A percentile compares a stretch with the other conserved stretches of the same genome.
These are phyloP conservation scores for Aureobasidium mangrovei DNA, from an alignment of 2,329 filamentous ascomycete species.

Conservation along the genomic window DNA sequence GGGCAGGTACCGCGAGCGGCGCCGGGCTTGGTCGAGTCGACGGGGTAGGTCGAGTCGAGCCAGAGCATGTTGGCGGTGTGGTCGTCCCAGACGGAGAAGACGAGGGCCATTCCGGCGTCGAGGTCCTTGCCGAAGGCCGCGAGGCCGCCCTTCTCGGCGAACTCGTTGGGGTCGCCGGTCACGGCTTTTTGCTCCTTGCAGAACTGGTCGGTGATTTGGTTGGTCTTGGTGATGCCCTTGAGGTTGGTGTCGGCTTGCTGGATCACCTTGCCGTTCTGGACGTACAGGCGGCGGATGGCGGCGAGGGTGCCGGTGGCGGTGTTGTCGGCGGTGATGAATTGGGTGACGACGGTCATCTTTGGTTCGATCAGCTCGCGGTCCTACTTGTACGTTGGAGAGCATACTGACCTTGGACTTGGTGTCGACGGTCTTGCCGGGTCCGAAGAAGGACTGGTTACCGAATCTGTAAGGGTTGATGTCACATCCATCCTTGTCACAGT, in stretches of 20 bases:
- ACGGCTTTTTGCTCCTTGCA: constrained; percentile 36
- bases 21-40: constrained; percentile 17
- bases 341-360: constrained; percentile 51
- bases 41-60: constrained; percentile 47
- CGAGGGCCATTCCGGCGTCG: constrained; percentile 52
- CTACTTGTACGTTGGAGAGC: neutral
- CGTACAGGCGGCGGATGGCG: constrained; percentile 54
- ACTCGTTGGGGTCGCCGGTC: constrained; percentile 36
- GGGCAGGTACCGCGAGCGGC: constrained; percentile 20
- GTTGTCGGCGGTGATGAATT: constrained; percentile 48
- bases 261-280: constrained; percentile 53
- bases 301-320: constrained; percentile 46
- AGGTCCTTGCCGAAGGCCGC: constrained; percentile 48
- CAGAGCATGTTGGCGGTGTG: constrained; percentile 63
- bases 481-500: constrained; percentile 55
- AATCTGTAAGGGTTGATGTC: constrained; percentile 60
- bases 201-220: constrained; percentile 49
- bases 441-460: constrained; percentile 54
- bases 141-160: constrained; percentile 48
- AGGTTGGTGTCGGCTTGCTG: constrained; percentile 29
- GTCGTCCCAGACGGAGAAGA: constrained; percentile 56
- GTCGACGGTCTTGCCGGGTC: constrained; percentile 46
- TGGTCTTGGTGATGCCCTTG: constrained; percentile 38
- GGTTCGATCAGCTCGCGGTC: neutral
- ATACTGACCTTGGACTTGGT: constrained; percentile 44